phyloP scores from a whole-genome alignment of 495 filamentous ascomycete genomes.

The Aspergillus heteromorphus region DNA sequence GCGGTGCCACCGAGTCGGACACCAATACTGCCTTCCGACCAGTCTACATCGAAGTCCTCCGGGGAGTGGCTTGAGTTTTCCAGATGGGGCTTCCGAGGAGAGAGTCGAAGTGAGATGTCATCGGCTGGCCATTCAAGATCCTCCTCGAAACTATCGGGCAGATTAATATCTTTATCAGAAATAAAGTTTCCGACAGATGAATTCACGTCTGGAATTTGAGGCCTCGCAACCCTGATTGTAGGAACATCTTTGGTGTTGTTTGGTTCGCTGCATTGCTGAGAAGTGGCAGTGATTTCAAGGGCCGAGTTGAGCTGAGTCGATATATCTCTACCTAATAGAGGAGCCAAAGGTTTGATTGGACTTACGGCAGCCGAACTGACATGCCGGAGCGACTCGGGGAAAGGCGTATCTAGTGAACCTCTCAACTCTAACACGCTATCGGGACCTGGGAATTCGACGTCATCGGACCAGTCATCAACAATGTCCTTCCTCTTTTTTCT shows the following conservation, averaged over 20 bases:
- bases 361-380: slow-evolving; percentile 47
- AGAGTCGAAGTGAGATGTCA: slow-evolving; percentile 54
- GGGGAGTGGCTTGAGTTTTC: slow-evolving; percentile 52
- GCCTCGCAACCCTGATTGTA: slow-evolving; percentile 65
- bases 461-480: slow-evolving; percentile 86
- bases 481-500: slow-evolving; percentile 71
- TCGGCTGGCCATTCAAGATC: slow-evolving; percentile 69
- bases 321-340: slow-evolving; percentile 24
- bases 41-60: slow-evolving; percentile 77
- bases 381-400: slow-evolving; percentile 64
- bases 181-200: slow-evolving; percentile 10
- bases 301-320: slow-evolving; percentile 23
- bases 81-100: slow-evolving; percentile 51
- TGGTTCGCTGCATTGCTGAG: slow-evolving; percentile 57
- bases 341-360: slow-evolving; percentile 33
- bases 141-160: slow-evolving; percentile 65
- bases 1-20: slow-evolving; percentile 81
- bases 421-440: slow-evolving; percentile 60
- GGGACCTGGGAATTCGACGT: slow-evolving; percentile 70
- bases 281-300: slow-evolving; percentile 46
- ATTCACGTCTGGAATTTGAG: slow-evolving; percentile 46
- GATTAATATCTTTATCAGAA: slow-evolving; percentile 28
- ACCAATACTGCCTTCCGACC: slow-evolving; percentile 88
- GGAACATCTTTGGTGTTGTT: slow-evolving; percentile 59
- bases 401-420: slow-evolving; percentile 49